Percentiles rank a stretch among this genome's conserved stretches.
Evolutionary conservation across 2,329 filamentous ascomycete species (phyloP).

Genomic region (Daldinia eschscholtzii): DNA sequence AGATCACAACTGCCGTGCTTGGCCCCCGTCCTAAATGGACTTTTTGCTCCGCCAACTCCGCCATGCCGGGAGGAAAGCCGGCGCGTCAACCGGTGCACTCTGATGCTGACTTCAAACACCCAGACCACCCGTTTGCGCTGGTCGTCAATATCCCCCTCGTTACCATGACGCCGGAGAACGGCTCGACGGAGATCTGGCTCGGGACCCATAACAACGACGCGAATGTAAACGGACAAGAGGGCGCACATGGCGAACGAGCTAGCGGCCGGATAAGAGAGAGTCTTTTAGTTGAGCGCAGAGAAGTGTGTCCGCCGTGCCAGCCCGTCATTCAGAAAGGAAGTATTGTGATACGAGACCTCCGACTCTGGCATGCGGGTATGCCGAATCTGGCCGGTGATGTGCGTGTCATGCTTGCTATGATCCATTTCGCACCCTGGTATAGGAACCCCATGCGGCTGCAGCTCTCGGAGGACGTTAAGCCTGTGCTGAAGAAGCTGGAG

Average conservation of each 20-base stretch:
- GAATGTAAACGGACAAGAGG: slow-evolving; percentile 58
- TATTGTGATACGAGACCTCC: slow-evolving; percentile 69
- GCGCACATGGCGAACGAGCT: slow-evolving; percentile 63
- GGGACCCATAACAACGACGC: slow-evolving; percentile 61
- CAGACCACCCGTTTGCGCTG: slow-evolving; percentile 66
- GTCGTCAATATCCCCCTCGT: slow-evolving; percentile 67
- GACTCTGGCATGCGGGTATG: slow-evolving; percentile 75
- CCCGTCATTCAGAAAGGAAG: slow-evolving; percentile 66
- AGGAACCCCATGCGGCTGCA: slow-evolving; percentile 69
- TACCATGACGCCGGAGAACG: slow-evolving; percentile 64
- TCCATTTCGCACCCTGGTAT: slow-evolving; percentile 71
- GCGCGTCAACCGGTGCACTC: slow-evolving; percentile 69
- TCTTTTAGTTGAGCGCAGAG: slow-evolving; percentile 56
- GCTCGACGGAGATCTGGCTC: slow-evolving; percentile 71
- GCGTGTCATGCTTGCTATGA: slow-evolving; percentile 71
- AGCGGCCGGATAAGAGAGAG: slow-evolving; percentile 63
- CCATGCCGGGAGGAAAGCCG: slow-evolving; percentile 59
- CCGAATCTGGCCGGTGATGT: slow-evolving; percentile 65
- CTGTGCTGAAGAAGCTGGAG: slow-evolving; percentile 57
- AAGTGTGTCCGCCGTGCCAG: slow-evolving; percentile 61
- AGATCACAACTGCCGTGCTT: slow-evolving; percentile 67
- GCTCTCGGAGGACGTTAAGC: slow-evolving; percentile 63
- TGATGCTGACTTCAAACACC: slow-evolving; percentile 70
- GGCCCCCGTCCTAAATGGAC: slow-evolving; percentile 68
- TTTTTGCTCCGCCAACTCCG: slow-evolving; percentile 70